Conservation (phyloP, 2,329 filamentous ascomycete species). For the Aureobasidium pullulans region DNA sequence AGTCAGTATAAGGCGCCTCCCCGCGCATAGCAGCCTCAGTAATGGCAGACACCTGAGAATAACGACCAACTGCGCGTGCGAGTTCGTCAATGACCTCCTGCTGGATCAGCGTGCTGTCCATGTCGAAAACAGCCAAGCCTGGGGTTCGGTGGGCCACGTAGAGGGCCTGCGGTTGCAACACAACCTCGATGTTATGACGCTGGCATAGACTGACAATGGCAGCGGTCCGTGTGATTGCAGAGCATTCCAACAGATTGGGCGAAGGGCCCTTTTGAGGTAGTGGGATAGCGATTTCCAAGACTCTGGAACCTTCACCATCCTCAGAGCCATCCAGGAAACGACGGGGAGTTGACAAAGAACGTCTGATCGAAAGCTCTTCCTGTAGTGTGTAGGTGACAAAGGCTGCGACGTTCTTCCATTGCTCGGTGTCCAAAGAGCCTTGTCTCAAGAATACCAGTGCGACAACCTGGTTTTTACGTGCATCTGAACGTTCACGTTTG, state of each 20-base stretch:
- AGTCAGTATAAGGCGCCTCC: slow-evolving; percentile 65
- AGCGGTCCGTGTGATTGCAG: slow-evolving; percentile 10
- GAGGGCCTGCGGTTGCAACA: slow-evolving; percentile 15
- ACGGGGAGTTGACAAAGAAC: slow-evolving; percentile 11
- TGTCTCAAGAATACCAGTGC: slow-evolving; percentile 16
- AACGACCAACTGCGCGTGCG: slow-evolving; percentile 65
- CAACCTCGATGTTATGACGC: slow-evolving; percentile 11
- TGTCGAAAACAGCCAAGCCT: slow-evolving; percentile 89
- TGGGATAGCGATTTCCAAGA: slow-evolving; percentile 14
- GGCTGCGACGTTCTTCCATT: slow-evolving; percentile 11
- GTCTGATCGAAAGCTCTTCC: slow-evolving; percentile 11
- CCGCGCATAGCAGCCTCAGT: slow-evolving; percentile 93
- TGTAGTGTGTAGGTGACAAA: slow-evolving; percentile 14
- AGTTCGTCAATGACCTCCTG: slow-evolving; percentile 98
- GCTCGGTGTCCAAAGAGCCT: neutral
- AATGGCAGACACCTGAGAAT: slow-evolving; percentile 72
- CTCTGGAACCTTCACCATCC: slow-evolving; percentile 8
- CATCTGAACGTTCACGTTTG: slow-evolving; percentile 3
- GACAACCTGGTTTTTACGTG: slow-evolving; percentile 12
- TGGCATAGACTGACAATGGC: slow-evolving; percentile 12
- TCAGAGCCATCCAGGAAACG: slow-evolving; percentile 14
- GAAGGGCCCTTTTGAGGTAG: slow-evolving; percentile 9
- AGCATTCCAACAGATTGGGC: slow-evolving; percentile 13
- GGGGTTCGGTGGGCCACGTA: slow-evolving; percentile 20
- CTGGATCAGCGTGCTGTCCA: slow-evolving; percentile 95